Percentiles rank a stretch among this genome's conserved stretches.
phyloP scores from a whole-genome alignment of 2,329 filamentous ascomycete genomes.

The Leptographium flavum region DNA sequence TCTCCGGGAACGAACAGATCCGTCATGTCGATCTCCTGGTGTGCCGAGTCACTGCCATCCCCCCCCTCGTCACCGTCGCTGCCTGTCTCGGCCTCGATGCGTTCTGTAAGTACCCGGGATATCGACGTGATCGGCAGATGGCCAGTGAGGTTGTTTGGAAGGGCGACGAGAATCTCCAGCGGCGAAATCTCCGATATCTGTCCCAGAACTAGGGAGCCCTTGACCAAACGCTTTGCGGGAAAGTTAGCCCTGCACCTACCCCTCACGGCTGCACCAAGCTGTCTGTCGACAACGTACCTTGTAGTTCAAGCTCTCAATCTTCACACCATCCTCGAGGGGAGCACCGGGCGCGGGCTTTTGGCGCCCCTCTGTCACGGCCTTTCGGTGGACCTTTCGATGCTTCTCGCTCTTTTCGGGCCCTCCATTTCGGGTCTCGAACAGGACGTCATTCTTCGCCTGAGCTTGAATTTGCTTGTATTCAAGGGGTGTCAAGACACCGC shows the following conservation, averaged over 20 bases:
- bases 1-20: conserved; percentile 71
- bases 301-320: conserved; percentile 77
- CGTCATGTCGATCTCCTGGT: conserved; percentile 50
- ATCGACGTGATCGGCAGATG: conserved; percentile 88
- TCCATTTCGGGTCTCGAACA: conserved; percentile 64
- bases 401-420: conserved; percentile 26
- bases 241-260: neutral
- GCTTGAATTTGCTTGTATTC: conserved; percentile 95
- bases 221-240: conserved; percentile 52
- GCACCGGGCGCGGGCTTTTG: conserved; percentile 32
- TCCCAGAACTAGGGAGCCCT: conserved; percentile 77
- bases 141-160: conserved; percentile 87
- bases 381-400: conserved; percentile 36
- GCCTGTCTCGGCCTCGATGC: conserved; percentile 55
- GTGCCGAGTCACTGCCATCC: conserved; percentile 31
- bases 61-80: conserved; percentile 23
- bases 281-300: conserved; percentile 19
- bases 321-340: conserved; percentile 43
- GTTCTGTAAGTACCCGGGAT: conserved; percentile 63
- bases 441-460: conserved; percentile 80
- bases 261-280: neutral
- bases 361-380: conserved; percentile 20
- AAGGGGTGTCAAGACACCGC: conserved; percentile 76
- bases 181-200: conserved; percentile 71
- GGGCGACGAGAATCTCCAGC: conserved; percentile 63